These are phyloP conservation scores for Macadamia tetraphylla DNA, from an alignment of 164 flowering plant genomes.

Conservation along the genomic window DNA sequence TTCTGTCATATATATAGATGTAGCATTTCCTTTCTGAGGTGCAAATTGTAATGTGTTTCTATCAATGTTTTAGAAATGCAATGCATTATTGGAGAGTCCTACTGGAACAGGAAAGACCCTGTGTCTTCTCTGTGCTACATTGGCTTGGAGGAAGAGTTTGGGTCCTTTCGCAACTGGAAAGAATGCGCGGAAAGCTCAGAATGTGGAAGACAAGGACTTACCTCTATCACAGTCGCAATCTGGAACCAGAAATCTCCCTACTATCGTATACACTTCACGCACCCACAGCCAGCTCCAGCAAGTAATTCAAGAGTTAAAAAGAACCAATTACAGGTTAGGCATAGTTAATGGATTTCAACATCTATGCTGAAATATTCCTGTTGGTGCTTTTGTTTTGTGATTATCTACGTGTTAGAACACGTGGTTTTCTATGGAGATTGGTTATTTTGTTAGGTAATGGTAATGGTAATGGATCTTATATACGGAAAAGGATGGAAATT, in stretches of 20 bases:
- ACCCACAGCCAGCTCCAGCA: slow-evolving; percentile 96
- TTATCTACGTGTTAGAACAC: neutral
- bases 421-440: neutral
- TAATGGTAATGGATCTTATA: neutral
- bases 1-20: neutral
- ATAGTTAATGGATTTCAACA: neutral
- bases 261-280: slow-evolving; percentile 76
- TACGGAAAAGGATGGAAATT: neutral
- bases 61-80: slow-evolving; percentile 48
- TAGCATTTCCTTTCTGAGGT: neutral
- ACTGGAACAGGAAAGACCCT: slow-evolving; percentile 97
- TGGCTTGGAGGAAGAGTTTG: slow-evolving; percentile 93
- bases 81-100: slow-evolving; percentile 95
- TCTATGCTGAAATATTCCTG: neutral
- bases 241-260: slow-evolving; percentile 32
- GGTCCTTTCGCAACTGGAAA: slow-evolving; percentile 57
- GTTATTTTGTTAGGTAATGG: neutral
- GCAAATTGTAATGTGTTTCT: neutral
- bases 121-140: slow-evolving; percentile 92
- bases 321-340: slow-evolving; percentile 74
- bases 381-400: neutral
- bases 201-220: slow-evolving; percentile 11
- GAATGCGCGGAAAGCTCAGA: slow-evolving; percentile 19
- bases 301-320: slow-evolving; percentile 85
- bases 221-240: slow-evolving; percentile 27